Conservation (phyloP, 345 rosid genomes). For the Populus davidiana region DNA sequence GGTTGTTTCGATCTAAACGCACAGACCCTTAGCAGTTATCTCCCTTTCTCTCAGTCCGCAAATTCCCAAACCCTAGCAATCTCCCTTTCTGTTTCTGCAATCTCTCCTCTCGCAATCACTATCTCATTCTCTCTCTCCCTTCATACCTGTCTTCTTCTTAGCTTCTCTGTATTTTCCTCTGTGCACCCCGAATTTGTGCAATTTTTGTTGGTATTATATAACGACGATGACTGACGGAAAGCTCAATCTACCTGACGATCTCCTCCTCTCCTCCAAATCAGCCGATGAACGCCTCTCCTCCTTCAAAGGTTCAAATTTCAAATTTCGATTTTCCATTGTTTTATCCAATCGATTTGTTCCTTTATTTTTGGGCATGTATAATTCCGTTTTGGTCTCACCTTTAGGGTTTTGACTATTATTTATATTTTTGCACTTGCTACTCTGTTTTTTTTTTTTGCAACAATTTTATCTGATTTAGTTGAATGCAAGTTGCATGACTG, state of each 20-base stretch:
- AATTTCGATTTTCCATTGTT: background rate
- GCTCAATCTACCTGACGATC: slow-evolving; percentile 28
- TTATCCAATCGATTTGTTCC: background rate
- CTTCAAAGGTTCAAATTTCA: slow-evolving; percentile 18
- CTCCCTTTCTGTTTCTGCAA: background rate
- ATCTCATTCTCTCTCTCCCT: background rate
- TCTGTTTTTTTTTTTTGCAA: background rate
- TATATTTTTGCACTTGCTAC: background rate
- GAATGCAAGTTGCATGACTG: background rate
- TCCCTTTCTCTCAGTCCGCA: background rate
- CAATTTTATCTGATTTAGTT: background rate
- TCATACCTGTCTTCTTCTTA: no score
- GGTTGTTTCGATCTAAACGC: background rate
- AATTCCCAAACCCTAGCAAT: slow-evolving; percentile 5
- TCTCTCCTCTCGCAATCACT: background rate
- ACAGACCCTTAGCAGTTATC: background rate
- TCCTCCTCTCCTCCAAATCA: slow-evolving; percentile 16
- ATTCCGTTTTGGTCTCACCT: background rate
- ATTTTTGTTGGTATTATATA: background rate
- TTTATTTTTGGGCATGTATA: background rate
- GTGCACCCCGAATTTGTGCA: background rate
- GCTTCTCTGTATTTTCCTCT: background rate
- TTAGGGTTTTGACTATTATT: background rate
- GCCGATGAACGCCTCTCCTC: slow-evolving; percentile 9
- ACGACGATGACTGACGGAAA: slow-evolving; percentile 26